A percentile compares a stretch with the other conserved stretches of the same genome.
phyloP scores from a whole-genome alignment of 768 basidiomycete species.

The Pseudohyphozyma bogoriensis region DNA sequence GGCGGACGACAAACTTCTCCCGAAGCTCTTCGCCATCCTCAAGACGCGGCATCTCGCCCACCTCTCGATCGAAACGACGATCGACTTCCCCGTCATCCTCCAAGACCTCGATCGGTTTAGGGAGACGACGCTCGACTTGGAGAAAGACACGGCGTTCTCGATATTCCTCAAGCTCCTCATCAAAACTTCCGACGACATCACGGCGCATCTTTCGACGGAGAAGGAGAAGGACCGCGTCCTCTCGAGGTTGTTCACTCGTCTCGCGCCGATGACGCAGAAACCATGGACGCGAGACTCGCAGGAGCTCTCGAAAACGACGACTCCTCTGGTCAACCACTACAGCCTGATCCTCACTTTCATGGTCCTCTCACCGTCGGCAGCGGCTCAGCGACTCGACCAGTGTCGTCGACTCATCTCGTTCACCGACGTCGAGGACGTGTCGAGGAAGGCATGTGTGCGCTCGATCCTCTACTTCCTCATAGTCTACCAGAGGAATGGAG shows the following conservation, averaged over 20 bases:
- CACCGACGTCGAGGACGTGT: conserved; percentile 51
- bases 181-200: conserved; percentile 46
- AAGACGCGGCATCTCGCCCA: conserved; percentile 65
- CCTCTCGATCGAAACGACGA: conserved; percentile 49
- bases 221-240: conserved; percentile 39
- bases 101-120: conserved; percentile 48
- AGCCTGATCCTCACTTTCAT: conserved; percentile 60
- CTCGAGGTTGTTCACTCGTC: conserved; percentile 61
- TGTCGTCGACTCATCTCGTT: conserved; percentile 61
- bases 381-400: conserved; percentile 50
- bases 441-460: conserved; percentile 61
- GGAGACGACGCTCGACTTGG: conserved; percentile 38
- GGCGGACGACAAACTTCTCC: conserved; percentile 52
- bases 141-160: conserved; percentile 61
- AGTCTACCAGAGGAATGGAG: conserved; percentile 49
- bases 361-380: conserved; percentile 51
- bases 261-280: conserved; percentile 60
- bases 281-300: conserved; percentile 48
- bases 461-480: conserved; percentile 62
- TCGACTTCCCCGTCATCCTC: conserved; percentile 50
- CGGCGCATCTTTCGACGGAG: conserved; percentile 26
- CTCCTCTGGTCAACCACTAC: conserved; percentile 73
- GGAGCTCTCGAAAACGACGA: conserved; percentile 42
- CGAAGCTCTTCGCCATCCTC: conserved; percentile 60
- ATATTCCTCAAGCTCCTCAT: conserved; percentile 71